Base-by-base conservation (phyloP, 179 eudicot species). In the Sideroxylon spinosum region DNA sequence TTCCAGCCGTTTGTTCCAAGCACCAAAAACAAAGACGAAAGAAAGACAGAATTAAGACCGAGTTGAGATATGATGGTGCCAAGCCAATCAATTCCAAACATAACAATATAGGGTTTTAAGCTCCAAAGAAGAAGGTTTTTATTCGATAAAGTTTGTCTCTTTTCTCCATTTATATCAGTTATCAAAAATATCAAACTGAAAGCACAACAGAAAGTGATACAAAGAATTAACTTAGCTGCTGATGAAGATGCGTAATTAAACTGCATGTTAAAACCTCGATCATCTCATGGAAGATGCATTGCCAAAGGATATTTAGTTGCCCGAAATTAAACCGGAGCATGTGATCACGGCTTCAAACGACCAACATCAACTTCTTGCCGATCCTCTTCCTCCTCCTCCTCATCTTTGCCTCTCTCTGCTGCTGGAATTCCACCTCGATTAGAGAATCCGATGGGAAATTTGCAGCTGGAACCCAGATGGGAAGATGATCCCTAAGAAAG, bases 281-380 rank as follows among this genome's bases (percentile, higher is more conserved):
- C 53, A 68, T 68, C 72, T 19, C 72, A 68, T 68, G 25, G 49
- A n/a, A 49, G 32, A 28, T 9, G 62, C 46, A 55, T 55, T 85
- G 88, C 88, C 88, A 85, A 85, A 85, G 88, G 88, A 78, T 79
- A 60, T 78, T 67, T 71, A 81, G 86, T 85, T 85, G 88, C 88
- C 88, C 84, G 49, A 61, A 76, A 16, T 12, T 16, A 14, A 3
- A 37, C 5, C 5, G 10, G 23, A 4, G 44, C 44, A 37, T 37
- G 44, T 37, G 5, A 4, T 56, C 50, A 73, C 48, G 1, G 6
- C 73, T 48, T 73, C 63, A 57, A 73, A 55, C 56, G 64, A 55
- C 59, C 64, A 53, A 25, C 64, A 11, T 5, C 20, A 19, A 28
- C 75, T 74, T 55, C 19, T 60, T 29, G 69, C 28, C 65, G 20